Evolutionary conservation across 345 rosid genomes (phyloP), one percentile per base, ranked within the genome.

Genomic region (Rhizophora apiculata): DNA sequence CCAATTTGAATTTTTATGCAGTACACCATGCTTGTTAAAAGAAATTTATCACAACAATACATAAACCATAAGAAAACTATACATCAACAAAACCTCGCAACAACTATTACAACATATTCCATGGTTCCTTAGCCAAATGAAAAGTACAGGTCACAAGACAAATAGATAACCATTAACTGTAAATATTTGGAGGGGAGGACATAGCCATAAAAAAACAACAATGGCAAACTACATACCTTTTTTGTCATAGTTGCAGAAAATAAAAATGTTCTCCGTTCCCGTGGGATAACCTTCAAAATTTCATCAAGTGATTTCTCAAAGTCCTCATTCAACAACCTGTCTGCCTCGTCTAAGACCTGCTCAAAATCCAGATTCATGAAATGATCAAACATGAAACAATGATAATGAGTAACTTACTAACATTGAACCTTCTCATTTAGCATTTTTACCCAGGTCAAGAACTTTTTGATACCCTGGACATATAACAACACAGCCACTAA

Each of bases 241-340:
- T 92, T 90, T 30, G 98, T 92, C 98, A 95, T 95, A 27, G 99
- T 95, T 2, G 99, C 99, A 70, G 99, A 96, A 84, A 96, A 96
- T 65, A 96, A 85, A 81, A 49, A 96, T 5, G 98, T 96, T 76
- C 70, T 85, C 48, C 96, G 75, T 2, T 84, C 88, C 56, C 81
- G 88, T 27, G 96, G 97, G 64, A 92, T 82, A 68, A 79, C 88
- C 60, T 82, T 84, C 71, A 92, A 79, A 76, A 95, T 92, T 73
- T 82, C 87, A 79, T 90, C 88, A 48, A 92, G 84, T 3, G 99
- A 84, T 79, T 90, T 92, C 86, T 95, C 96, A 82, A 92, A 95
- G 59, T 95, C 99, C 64, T 90, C 96, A 83, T 90, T 92, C 62
- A 95, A 83, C 78, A 95, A 76, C 73, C 97, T 87, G 78, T 95